Evolutionary conservation across 768 basidiomycete genomes (phyloP).

Genomic region (Boletus barrowsii): DNA sequence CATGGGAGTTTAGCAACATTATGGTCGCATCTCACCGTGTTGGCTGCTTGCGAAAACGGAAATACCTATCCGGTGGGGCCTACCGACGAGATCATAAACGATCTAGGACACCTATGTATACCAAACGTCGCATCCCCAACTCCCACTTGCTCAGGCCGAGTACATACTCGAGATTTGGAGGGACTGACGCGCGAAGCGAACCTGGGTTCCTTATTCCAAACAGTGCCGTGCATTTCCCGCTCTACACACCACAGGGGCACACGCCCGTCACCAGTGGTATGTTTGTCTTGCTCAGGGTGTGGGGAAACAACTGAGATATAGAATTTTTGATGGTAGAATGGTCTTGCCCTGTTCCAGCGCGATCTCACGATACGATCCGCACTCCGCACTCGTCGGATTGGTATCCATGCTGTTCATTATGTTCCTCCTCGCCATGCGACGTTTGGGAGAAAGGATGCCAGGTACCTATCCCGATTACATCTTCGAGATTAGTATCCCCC

Average conservation of each 20-base stretch:
- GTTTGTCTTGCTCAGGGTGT: not conserved
- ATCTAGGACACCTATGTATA: conserved; percentile 61
- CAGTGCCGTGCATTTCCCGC: conserved; percentile 49
- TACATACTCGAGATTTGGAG: conserved; percentile 61
- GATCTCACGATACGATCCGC: conserved; percentile 8
- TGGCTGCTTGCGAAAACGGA: conserved; percentile 60
- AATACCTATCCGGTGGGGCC: conserved; percentile 66
- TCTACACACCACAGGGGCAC: conserved; percentile 54
- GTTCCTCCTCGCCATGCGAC: conserved; percentile 13
- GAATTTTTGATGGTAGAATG: conserved; percentile 8
- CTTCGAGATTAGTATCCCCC: not conserved
- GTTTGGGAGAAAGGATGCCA: not conserved
- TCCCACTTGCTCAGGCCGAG: conserved; percentile 53
- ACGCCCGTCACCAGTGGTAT: conserved; percentile 43
- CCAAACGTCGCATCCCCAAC: conserved; percentile 42
- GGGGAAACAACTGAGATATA: not conserved
- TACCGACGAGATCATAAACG: conserved; percentile 47
- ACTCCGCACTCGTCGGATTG: conserved; percentile 14
- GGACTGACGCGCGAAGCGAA: conserved; percentile 43
- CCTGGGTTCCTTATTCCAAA: conserved; percentile 54
- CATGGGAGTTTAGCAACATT: conserved; percentile 83
- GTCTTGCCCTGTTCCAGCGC: conserved; percentile 24
- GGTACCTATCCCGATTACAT: not conserved
- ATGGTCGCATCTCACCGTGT: conserved; percentile 58
- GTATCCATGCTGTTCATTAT: conserved; percentile 20